Evolutionary conservation across 2,329 filamentous ascomycete species (phyloP), one percentile per base, ranked within the genome.

Genomic region (Tolypocladium cylindrosporum): DNA sequence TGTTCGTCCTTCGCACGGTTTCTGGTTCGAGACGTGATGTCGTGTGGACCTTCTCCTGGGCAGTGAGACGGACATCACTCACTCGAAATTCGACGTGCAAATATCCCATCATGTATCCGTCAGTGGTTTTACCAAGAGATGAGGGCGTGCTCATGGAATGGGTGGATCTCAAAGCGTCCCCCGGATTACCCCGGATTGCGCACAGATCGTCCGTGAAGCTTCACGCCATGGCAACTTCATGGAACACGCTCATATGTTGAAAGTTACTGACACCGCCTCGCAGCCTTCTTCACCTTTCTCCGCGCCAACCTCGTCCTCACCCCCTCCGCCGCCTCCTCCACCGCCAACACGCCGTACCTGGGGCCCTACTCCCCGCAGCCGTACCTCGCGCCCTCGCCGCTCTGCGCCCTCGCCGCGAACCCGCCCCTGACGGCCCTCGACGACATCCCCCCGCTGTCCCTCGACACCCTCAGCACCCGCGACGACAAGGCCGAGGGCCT

Each of bases 231-330:
- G 21, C 21, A 24, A 24, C 21, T 24, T 24, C 21, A 24, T 27
- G 24, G 24, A 27, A 3, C 24, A 27, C 24, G 24, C 24, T 27
- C 24, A 27, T 27, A 27, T 27, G 24, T 27, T 36, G 40, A 13
- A 11, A 21, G 36, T 13, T 24, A 48, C 54, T 36, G 42, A 43
- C 45, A 61, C 56, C 59, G 48, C 59, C 57, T 40, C 24, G 48
- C 56, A 94, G 90, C 89, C 34, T 94, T 94, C 77, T 88, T 94
- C 73, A 88, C 85, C 58, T 93, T 90, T 65, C 80, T 94, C 19
- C 85, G 89, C 64, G 88, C 88, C 62, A 94, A 94, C 68, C 82
- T 94, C 57, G 86, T 87, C 65, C 84, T 93, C 59, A 80, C 78
- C 55, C 76, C 77, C 52, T 85, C 78, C 61, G 75, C 84, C 58